These are phyloP conservation scores for Dothistroma pini DNA, from an alignment of 2,329 filamentous ascomycete genomes.

Conservation along the genomic window DNA sequence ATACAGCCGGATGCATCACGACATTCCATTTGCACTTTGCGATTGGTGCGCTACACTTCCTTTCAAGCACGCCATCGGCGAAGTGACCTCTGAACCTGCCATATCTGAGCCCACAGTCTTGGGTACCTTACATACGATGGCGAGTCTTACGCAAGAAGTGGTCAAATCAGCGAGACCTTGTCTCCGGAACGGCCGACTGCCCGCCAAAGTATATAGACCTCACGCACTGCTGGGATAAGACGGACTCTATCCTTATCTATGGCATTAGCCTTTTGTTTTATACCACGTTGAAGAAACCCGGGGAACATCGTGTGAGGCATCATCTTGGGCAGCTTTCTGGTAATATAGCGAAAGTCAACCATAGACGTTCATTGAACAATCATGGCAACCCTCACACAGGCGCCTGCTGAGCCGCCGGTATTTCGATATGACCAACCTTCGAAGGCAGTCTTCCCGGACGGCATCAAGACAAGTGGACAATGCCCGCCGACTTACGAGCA, in stretches of 20 bases:
- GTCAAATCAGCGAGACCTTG: conserved; percentile 3
- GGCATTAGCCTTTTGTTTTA: conserved; percentile 17
- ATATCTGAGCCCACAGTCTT: conserved; percentile 1
- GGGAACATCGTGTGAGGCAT: conserved; percentile 19
- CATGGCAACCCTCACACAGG: conserved; percentile 23
- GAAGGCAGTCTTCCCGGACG: conserved; percentile 58
- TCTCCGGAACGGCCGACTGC: conserved; percentile 11
- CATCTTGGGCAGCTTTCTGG: conserved; percentile 33
- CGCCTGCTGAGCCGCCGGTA: conserved; percentile 15
- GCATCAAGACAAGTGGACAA: conserved; percentile 67
- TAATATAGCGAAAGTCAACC: conserved; percentile 34
- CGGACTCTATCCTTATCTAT: conserved; percentile 17
- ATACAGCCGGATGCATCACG: conserved; percentile 6
- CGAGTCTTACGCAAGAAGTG: conserved; percentile 17
- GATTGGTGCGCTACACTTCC: conserved; percentile 4
- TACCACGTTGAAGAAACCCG: conserved; percentile 15
- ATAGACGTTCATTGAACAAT: not conserved
- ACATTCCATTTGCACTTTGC: conserved; percentile 5
- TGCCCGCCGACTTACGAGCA: conserved; percentile 64
- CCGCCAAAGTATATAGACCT: conserved; percentile 18
- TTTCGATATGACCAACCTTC: conserved; percentile 37
- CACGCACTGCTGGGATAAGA: conserved; percentile 6
- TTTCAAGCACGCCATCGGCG: conserved; percentile 1
- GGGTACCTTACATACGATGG: conserved; percentile 9
- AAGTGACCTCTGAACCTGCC: not conserved